These are phyloP conservation scores for Pythium phragmitis DNA, from an alignment of 352 stramenopile genomes.

Conservation along the genomic window DNA sequence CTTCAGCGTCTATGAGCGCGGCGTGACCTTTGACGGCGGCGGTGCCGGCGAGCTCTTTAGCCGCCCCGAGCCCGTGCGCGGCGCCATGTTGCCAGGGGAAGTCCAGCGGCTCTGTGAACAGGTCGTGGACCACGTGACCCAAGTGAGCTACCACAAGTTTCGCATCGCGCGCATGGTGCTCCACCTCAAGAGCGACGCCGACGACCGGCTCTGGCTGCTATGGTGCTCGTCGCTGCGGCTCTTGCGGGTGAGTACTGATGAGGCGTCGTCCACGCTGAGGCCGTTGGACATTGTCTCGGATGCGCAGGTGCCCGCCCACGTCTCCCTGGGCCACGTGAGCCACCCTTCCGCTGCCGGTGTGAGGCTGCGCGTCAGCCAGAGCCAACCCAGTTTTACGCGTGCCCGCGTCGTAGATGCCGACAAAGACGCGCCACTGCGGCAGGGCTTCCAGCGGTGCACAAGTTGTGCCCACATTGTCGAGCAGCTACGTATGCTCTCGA, in stretches of 20 bases:
- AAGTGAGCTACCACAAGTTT: conserved; percentile 90
- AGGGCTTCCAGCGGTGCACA: conserved; percentile 60
- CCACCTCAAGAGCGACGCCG: conserved; percentile 94
- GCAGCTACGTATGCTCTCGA: conserved; percentile 71
- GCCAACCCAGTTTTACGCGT: conserved; percentile 1
- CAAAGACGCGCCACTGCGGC: conserved; percentile 16
- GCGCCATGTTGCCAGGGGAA: conserved; percentile 87
- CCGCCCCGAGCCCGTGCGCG: conserved; percentile 84
- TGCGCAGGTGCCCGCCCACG: conserved; percentile 59
- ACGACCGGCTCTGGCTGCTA: conserved; percentile 93
- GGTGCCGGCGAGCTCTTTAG: conserved; percentile 79
- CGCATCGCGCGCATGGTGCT: conserved; percentile 93
- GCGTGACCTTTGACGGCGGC: conserved; percentile 93
- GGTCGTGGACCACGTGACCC: conserved; percentile 91
- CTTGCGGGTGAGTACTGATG: conserved; percentile 28
- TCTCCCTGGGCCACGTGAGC: conserved; percentile 32
- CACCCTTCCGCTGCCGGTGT: neutral
- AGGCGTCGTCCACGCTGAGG: conserved; percentile 19
- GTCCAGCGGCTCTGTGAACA: conserved; percentile 92
- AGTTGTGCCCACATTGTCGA: conserved; percentile 81
- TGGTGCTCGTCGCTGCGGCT: conserved; percentile 93
- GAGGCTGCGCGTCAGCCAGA: neutral
- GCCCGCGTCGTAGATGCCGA: neutral
- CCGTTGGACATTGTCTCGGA: conserved; percentile 64
- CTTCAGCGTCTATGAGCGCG: conserved; percentile 92